Evolutionary conservation across 805 yeast genomes (phyloP).

Genomic region (Trichomonascus vanleenenianus): DNA sequence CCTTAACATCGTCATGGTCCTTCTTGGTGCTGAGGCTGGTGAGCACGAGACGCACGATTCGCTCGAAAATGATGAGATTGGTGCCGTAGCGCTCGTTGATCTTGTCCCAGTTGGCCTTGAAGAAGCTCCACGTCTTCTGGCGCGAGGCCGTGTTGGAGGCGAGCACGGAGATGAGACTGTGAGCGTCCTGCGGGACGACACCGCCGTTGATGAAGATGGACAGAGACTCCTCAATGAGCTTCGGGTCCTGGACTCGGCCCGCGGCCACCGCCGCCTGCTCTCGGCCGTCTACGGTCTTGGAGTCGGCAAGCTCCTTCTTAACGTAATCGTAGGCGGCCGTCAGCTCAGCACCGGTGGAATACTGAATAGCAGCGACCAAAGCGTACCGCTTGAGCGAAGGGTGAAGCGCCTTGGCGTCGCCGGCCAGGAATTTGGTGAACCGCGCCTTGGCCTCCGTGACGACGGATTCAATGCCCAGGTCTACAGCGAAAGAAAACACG

Average conservation of each 20-base stretch:
- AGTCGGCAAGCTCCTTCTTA: constrained; percentile 40
- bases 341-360: constrained; percentile 29
- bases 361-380: constrained; percentile 37
- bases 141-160: constrained; percentile 40
- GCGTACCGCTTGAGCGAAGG: constrained; percentile 42
- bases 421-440: constrained; percentile 33
- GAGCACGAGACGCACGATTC: constrained; percentile 35
- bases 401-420: constrained; percentile 40
- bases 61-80: constrained; percentile 45
- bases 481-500: constrained; percentile 52
- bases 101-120: constrained; percentile 40
- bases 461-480: constrained; percentile 41
- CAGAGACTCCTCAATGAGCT: constrained; percentile 35
- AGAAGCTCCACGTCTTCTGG: constrained; percentile 40
- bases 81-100: constrained; percentile 39
- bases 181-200: constrained; percentile 47
- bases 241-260: constrained; percentile 37
- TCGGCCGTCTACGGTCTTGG: constrained; percentile 47
- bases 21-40: constrained; percentile 31
- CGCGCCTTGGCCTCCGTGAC: constrained; percentile 36
- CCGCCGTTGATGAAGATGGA: constrained; percentile 34
- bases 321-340: constrained; percentile 34
- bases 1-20: constrained; percentile 31
- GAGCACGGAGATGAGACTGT: constrained; percentile 41
- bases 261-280: constrained; percentile 52